A percentile compares a stretch with the other conserved stretches of the same genome.
Evolutionary conservation across 2,329 filamentous ascomycete genomes (phyloP).

Genomic region (Alternaria incomplexa): DNA sequence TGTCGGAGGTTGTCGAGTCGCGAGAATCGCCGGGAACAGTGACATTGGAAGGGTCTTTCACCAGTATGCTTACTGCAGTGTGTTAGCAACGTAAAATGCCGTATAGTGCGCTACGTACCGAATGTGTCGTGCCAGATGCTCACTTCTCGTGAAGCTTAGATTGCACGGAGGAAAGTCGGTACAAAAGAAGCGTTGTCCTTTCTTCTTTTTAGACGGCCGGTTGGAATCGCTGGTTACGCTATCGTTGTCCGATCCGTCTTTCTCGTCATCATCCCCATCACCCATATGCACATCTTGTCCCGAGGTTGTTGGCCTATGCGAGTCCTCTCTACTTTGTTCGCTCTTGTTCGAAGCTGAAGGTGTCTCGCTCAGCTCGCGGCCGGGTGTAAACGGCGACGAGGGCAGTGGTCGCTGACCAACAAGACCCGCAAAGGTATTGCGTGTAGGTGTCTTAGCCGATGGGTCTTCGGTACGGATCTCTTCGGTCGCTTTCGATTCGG

Average conservation of each 20-base stretch:
- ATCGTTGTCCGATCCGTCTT: slow-evolving; percentile 57
- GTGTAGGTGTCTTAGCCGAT: slow-evolving; percentile 67
- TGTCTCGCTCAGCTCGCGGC: slow-evolving; percentile 52
- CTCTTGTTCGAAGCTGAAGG: slow-evolving; percentile 42
- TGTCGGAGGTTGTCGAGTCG: slow-evolving; percentile 93
- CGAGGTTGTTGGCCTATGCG: slow-evolving; percentile 66
- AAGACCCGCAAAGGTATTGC: slow-evolving; percentile 57
- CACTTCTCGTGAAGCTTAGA: slow-evolving; percentile 92
- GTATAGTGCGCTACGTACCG: slow-evolving; percentile 61
- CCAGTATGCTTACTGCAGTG: slow-evolving; percentile 86
- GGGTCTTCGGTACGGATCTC: slow-evolving; percentile 48
- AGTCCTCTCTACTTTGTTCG: slow-evolving; percentile 61
- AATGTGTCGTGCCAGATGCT: slow-evolving; percentile 94
- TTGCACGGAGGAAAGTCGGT: slow-evolving; percentile 93
- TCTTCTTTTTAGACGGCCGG: slow-evolving; percentile 89
- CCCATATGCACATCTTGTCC: slow-evolving; percentile 79
- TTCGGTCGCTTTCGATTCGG: slow-evolving; percentile 45
- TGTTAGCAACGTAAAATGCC: slow-evolving; percentile 31
- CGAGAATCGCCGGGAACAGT: slow-evolving; percentile 92
- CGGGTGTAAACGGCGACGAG: slow-evolving; percentile 52
- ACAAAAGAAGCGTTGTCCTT: slow-evolving; percentile 94
- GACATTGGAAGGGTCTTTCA: slow-evolving; percentile 94
- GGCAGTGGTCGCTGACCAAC: slow-evolving; percentile 56
- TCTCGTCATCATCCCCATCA: slow-evolving; percentile 71
- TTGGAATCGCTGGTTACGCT: slow-evolving; percentile 65